Evolutionary conservation across 768 basidiomycete genomes (phyloP).

Genomic region (Daedalea quercina): DNA sequence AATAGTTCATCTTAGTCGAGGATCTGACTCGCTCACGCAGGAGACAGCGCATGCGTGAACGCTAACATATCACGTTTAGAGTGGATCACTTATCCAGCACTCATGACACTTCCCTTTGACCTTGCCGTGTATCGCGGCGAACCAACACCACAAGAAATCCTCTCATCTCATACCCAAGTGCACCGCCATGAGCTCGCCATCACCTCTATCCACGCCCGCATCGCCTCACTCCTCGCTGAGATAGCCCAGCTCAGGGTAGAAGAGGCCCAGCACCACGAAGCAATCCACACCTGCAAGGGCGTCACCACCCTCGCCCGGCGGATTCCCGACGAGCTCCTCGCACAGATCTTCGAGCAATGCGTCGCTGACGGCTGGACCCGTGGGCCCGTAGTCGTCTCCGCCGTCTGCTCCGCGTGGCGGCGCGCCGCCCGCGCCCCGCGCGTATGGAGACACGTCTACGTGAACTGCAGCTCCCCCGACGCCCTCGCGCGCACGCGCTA

Average conservation of each 20-base stretch:
- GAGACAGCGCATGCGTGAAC: no score
- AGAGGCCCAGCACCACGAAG: conserved; percentile 34
- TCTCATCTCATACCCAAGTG: conserved; percentile 16
- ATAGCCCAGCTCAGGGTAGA: conserved; percentile 37
- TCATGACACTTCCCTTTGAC: not conserved
- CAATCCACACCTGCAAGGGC: conserved; percentile 38
- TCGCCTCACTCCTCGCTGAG: conserved; percentile 31
- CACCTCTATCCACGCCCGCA: conserved; percentile 33
- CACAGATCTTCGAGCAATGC: conserved; percentile 46
- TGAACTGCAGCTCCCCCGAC: conserved; percentile 39
- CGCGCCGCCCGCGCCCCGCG: conserved; percentile 42
- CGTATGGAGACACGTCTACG: conserved; percentile 52
- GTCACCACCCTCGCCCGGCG: conserved; percentile 49
- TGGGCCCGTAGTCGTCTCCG: conserved; percentile 48
- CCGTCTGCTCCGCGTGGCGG: conserved; percentile 56
- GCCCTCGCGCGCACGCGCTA: conserved; percentile 35
- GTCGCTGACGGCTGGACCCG: conserved; percentile 44
- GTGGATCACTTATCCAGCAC: no score
- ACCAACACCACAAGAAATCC: conserved; percentile 18
- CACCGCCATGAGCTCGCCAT: conserved; percentile 35
- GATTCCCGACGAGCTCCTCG: conserved; percentile 48
- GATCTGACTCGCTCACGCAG: no score
- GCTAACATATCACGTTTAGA: no score
- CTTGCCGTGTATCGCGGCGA: conserved; percentile 4
- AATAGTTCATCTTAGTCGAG: no score